Evolutionary conservation across 1,284 basidiomycete species (phyloP), one percentile per base, ranked within the genome.

Genomic region (Blastosporella zonata): DNA sequence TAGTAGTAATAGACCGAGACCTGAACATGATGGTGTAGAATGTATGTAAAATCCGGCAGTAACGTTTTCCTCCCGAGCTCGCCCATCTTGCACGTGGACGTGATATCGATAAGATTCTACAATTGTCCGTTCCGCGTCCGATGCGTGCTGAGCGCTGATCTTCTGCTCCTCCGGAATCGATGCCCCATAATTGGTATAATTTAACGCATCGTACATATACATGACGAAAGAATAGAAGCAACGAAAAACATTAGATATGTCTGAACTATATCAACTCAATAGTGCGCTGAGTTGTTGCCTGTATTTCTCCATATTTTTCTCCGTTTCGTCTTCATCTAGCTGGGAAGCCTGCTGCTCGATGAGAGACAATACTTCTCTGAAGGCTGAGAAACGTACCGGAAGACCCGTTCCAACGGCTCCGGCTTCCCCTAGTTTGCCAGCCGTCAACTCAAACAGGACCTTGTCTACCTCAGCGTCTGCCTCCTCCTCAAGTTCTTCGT

Each of bases 401-500:
- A 93, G 67, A 45, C 86, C 84, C 29, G 76, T 80, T 39, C 80
- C 81, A 42, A 88, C 90, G 22, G 78, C 68, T 6, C 88, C 90
- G 41, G 81, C 88, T 65, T 89, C 82, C 5, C 93, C 94, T 3
- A 97, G 76, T 71, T 97, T 97, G 55, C 96, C 97, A 60, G 97
- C 88, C 5, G 97, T 99, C 52, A 99, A 77, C 54, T 98, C 93
- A 60, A 88, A 97, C 33, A 99, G 67, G 2, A 99, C 92, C 66
- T 96, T 97, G 67, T 99, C 96, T 9, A 99, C 93, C 64, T 99
- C 97, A 17, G 83, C 92, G 61, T 98, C 93, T 0, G 97, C 97
- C 68, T 99, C 97, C 59, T 96, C 94, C 61, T 97, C 93, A 42
- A 99, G 67, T 58, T 95, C 95, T 54, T 96, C 93, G 46, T 97